Evolutionary conservation across 495 filamentous ascomycete genomes (phyloP).

Genomic region (Xylaria intraflava): DNA sequence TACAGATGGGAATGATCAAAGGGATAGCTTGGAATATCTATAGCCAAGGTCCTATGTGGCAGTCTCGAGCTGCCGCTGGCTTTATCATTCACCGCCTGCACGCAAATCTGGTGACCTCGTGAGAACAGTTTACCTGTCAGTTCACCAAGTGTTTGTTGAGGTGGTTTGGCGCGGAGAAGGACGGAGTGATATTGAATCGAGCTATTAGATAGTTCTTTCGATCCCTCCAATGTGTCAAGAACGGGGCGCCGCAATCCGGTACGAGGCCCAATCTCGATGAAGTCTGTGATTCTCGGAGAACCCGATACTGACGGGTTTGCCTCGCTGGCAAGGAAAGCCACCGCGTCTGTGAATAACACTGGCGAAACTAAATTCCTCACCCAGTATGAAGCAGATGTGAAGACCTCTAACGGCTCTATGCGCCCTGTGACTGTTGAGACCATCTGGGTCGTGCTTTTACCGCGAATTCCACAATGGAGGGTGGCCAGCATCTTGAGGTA

Average conservation of each 20-base stretch:
- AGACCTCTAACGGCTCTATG: conserved; percentile 6
- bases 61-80: conserved; percentile 19
- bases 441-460: conserved; percentile 21
- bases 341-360: conserved; percentile 33
- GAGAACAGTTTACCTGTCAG: conserved; percentile 27
- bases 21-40: conserved; percentile 28
- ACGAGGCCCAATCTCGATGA: conserved; percentile 56
- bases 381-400: conserved; percentile 28
- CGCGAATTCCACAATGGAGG: not conserved
- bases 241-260: conserved; percentile 44
- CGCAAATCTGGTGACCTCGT: conserved; percentile 15
- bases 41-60: conserved; percentile 14
- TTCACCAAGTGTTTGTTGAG: conserved; percentile 11
- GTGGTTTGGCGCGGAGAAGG: not conserved
- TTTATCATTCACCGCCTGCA: conserved; percentile 14
- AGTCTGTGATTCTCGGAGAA: conserved; percentile 6
- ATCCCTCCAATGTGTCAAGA: conserved; percentile 34
- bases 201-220: not conserved
- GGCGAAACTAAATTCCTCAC: conserved; percentile 34
- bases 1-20: conserved; percentile 36
- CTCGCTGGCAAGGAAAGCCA: conserved; percentile 10
- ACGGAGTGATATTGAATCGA: not conserved
- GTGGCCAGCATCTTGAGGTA: conserved; percentile 9
- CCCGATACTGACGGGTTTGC: not conserved
- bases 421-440: conserved; percentile 25